phyloP scores from a whole-genome alignment of 257 asterid species.

The Mentha longifolia region DNA sequence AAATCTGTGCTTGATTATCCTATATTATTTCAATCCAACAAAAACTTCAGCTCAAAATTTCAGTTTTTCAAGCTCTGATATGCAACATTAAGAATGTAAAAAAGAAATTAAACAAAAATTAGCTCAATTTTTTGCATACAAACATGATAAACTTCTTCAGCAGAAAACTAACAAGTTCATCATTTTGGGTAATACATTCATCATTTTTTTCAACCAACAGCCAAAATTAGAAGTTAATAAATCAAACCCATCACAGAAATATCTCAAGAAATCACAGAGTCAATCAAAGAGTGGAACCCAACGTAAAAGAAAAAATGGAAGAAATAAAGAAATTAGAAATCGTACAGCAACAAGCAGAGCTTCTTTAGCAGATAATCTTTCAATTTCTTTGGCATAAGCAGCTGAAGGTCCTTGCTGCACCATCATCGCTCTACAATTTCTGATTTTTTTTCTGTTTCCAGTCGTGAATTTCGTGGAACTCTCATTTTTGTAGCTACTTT shows the following conservation, averaged over 20 bases:
- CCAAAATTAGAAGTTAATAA: background rate
- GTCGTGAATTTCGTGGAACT: slow-evolving; percentile 7
- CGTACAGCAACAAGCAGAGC: slow-evolving; percentile 86
- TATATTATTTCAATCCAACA: no score
- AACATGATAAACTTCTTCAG: background rate
- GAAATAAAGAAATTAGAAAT: background rate
- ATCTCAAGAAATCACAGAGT: background rate
- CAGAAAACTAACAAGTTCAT: background rate
- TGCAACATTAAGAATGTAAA: slow-evolving; percentile 1
- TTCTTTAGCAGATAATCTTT: slow-evolving; percentile 90
- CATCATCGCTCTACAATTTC: slow-evolving; percentile 62
- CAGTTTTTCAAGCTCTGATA: background rate
- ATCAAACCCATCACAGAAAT: background rate
- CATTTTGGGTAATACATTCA: background rate
- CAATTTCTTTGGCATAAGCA: slow-evolving; percentile 91
- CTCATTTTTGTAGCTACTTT: slow-evolving; percentile 25
- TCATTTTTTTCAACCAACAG: background rate
- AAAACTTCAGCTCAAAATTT: background rate
- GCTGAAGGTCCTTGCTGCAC: slow-evolving; percentile 82
- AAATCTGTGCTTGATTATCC: background rate
- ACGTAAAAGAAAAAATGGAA: background rate
- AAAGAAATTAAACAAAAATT: background rate
- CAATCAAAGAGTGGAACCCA: background rate
- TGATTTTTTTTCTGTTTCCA: slow-evolving; percentile 17
- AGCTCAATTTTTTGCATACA: slow-evolving; percentile 6